These are phyloP conservation scores for Rhododendron griersonianum DNA, from an alignment of 148 eudicot genomes.

Conservation along the genomic window DNA sequence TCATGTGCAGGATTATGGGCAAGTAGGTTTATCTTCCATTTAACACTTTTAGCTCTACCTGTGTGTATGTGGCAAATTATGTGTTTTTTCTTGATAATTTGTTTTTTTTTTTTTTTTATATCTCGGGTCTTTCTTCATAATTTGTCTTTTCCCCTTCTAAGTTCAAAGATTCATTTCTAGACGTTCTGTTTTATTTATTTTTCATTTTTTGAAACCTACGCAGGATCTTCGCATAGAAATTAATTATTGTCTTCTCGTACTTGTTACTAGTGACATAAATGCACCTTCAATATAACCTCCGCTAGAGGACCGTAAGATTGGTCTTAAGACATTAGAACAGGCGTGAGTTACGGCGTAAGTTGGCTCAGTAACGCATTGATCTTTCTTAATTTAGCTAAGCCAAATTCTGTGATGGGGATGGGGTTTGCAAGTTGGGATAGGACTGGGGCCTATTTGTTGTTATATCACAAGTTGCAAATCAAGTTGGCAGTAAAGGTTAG, in stretches of 20 bases:
- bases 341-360: neutral
- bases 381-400: neutral
- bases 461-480: slow-evolving; percentile 1
- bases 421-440: neutral
- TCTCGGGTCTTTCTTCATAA: neutral
- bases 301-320: neutral
- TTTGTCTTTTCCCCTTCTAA: too few species aligned
- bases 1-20: neutral
- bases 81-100: too few species aligned
- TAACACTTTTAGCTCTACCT: neutral
- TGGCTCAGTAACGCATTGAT: neutral
- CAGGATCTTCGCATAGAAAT: neutral
- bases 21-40: neutral
- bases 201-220: neutral
- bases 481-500: slow-evolving; percentile 3
- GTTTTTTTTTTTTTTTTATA: too few species aligned
- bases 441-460: neutral
- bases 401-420: neutral
- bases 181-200: neutral
- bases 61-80: neutral
- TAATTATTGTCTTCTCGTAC: too few species aligned
- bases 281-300: neutral
- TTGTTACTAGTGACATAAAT: too few species aligned
- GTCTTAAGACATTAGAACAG: neutral
- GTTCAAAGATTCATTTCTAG: too few species aligned